These are phyloP conservation scores for Cucurbita moschata DNA, from an alignment of 306 rosid genomes.

Conservation along the genomic window DNA sequence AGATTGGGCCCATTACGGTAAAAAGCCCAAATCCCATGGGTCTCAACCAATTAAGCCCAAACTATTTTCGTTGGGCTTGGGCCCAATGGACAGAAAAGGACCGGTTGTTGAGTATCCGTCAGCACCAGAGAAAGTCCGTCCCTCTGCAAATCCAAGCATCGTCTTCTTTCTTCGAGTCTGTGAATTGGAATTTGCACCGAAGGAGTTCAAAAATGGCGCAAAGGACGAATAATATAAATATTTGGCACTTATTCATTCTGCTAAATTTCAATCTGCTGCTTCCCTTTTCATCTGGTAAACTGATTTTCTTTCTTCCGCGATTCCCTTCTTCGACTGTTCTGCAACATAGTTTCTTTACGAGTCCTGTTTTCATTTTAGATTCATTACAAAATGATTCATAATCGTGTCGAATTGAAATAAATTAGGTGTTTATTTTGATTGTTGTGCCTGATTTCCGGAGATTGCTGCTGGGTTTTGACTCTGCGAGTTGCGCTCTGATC, in stretches of 20 bases:
- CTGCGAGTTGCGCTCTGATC: no score
- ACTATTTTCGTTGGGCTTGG: neutral
- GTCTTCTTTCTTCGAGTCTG: neutral
- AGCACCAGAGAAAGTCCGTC: neutral
- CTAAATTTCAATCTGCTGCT: constrained; percentile 33
- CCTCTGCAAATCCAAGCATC: neutral
- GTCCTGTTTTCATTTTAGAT: neutral
- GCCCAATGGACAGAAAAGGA: neutral
- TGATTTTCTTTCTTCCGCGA: neutral
- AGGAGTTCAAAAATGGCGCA: neutral
- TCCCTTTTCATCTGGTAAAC: constrained; percentile 33
- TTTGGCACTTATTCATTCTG: constrained; percentile 28
- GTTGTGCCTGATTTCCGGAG: neutral
- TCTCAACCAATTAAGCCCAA: neutral
- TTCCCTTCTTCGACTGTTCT: neutral
- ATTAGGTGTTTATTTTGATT: neutral
- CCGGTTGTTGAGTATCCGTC: neutral
- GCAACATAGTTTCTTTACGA: neutral
- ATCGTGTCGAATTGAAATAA: neutral
- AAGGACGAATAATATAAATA: constrained; percentile 18
- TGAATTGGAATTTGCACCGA: neutral
- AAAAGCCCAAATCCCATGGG: neutral
- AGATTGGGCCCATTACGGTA: neutral
- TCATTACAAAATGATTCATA: neutral
- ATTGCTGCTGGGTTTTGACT: neutral